Base-by-base conservation (phyloP, 352 stramenopile species). In the Phytopythium ostracodes region DNA sequence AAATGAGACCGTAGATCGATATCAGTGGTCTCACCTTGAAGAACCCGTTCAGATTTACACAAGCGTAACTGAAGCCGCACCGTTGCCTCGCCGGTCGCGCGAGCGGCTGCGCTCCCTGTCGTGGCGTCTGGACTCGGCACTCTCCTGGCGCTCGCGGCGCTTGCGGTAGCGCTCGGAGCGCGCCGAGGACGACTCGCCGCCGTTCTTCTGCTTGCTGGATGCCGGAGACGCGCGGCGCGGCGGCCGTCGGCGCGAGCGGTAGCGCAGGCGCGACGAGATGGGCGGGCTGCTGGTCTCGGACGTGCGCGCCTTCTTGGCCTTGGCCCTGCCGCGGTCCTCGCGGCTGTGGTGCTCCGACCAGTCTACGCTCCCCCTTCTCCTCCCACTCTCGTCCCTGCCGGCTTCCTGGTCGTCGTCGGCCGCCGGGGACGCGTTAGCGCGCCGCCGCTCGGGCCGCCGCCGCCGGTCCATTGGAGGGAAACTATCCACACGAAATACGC, bases 111-210 rank as follows among this genome's bases (percentile, higher is more conserved):
- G 53, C n/a, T 59, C 53, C 7, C 52, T 20, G 29, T 58, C 52
- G 46, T 53, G 46, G 27, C 33, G 33, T 14, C 33, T 20, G 25
- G 47, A 31, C 42, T 49, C 42, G 20, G 42, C 42, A 35, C 53
- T 46, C 14, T 33, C 53, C 22, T 49, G 53, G n/a, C 53, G 53
- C 53, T 59, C 53, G n/a, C 53, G 35, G 18, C 53, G 53, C 35
- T 49, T 47, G n/a, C 33, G 29, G 53, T 59, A 59, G n/a, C 53
- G 33, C 53, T 59, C 35, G n/a, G 53, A 59, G 35, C 53, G 53
- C 35, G 33, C 53, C 53, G 53, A 59, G 14, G 38, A 10, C n/a
- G 53, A 43, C 12, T 46, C 53, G 3, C 12, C 1, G 14, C 25
- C n/a, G 35, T 22, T 31, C 27, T 40, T 53, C 10, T 9, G 9